These are phyloP conservation scores for Hura crepitans DNA, from an alignment of 441 rosid species.

Conservation along the genomic window DNA sequence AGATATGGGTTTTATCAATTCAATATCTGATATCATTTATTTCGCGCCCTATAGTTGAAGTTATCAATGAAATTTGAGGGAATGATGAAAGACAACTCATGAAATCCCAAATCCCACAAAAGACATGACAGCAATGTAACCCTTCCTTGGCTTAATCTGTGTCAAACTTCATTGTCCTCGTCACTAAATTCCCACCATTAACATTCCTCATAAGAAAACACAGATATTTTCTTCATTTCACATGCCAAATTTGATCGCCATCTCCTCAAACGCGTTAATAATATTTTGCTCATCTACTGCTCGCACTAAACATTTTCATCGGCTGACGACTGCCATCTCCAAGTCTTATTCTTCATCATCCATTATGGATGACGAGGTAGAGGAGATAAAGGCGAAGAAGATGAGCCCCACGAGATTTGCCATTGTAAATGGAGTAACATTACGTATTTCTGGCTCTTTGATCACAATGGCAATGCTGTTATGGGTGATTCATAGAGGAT, in stretches of 20 bases:
- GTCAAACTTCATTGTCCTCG: too few species aligned
- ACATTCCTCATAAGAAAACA: not conserved
- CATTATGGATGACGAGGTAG: conserved; percentile 20
- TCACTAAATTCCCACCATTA: not conserved
- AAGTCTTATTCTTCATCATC: not conserved
- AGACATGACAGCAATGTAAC: not conserved
- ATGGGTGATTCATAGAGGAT: conserved; percentile 30
- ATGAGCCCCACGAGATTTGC: conserved; percentile 4
- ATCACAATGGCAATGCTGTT: conserved; percentile 26
- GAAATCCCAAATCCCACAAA: not conserved
- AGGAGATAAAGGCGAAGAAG: conserved; percentile 15
- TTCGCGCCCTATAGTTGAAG: not conserved
- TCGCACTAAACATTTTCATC: not conserved
- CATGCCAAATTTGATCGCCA: too few species aligned
- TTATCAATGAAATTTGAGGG: too few species aligned
- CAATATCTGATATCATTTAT: not conserved
- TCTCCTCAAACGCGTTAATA: too few species aligned
- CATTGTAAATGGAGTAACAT: conserved; percentile 6
- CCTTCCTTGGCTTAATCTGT: not conserved
- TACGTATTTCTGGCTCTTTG: conserved; percentile 16
- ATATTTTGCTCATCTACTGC: not conserved
- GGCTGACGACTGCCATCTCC: not conserved
- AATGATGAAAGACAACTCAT: not conserved
- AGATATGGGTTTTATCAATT: not conserved
- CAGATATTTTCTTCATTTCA: not conserved